Evolutionary conservation across 257 asterid genomes (phyloP).

Genomic region (Penstemon barbatus): DNA sequence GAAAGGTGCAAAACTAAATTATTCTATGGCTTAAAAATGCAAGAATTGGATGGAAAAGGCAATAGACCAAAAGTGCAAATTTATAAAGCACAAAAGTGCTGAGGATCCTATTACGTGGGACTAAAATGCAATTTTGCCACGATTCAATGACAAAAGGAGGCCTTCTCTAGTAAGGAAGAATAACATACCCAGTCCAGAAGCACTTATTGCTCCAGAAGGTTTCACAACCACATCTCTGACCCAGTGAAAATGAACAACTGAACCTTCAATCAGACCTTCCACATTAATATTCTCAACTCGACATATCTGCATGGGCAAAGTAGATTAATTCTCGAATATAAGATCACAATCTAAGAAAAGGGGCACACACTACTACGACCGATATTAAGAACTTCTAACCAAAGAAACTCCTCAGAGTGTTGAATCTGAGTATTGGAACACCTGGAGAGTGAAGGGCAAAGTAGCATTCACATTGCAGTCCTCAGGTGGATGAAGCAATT

Average conservation of each 20-base stretch:
- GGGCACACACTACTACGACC: constrained; percentile 32
- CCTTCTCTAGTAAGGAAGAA: constrained; percentile 13
- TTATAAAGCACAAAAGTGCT: no score
- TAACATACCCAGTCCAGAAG: constrained; percentile 75
- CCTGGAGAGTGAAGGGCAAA: constrained; percentile 87
- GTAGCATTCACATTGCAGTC: constrained; percentile 90
- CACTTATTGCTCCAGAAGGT: constrained; percentile 73
- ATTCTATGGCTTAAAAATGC: no score
- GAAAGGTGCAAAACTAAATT: no score
- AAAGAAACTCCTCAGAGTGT: constrained; percentile 42
- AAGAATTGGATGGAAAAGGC: no score
- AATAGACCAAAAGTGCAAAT: no score
- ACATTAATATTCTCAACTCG: constrained; percentile 79
- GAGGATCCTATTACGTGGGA: no score
- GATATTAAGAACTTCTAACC: constrained; percentile 37
- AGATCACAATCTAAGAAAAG: constrained; percentile 9
- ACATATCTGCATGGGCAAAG: constrained; percentile 62
- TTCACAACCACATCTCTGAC: constrained; percentile 67
- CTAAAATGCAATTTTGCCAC: no score
- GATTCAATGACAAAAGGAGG: constrained; percentile 15
- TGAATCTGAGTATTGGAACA: constrained; percentile 43
- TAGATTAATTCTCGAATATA: constrained; percentile 27
- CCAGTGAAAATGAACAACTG: constrained; percentile 81
- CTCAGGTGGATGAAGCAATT: constrained; percentile 83
- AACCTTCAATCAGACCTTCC: constrained; percentile 75